Base-by-base conservation (phyloP, 257 asterid species). In the Scutellaria minor region DNA sequence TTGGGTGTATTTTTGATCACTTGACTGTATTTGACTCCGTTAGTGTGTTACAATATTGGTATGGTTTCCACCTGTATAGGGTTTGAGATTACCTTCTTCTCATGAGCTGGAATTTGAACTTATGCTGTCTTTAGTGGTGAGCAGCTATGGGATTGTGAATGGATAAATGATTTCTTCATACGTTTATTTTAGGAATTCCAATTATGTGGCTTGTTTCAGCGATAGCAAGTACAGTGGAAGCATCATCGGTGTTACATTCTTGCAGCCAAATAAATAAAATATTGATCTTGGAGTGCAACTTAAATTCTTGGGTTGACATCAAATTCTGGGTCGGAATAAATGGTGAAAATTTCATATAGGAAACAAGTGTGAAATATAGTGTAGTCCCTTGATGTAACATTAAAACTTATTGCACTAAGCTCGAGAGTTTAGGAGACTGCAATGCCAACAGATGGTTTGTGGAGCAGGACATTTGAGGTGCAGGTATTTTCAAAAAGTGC, bases 201-300 rank as follows among this genome's bases (percentile, higher is more conserved):
- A 44, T 22, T n/a, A 12, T n/a, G 57, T 69, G 53, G 35, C 75
- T 24, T 35, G 6, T 71, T 47, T 6, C 31, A 9, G 18, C 27
- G 45, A 58, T 35, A 60, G 68, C 61, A 47, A 39, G 20, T 9
- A 15, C 57, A 40, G 13, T 11, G 24, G 74, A 69, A 68, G 48
- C 27, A 52, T 39, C 46, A 1, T 9, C 15, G 3, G 5, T 31
- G 37, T 31, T 4, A 37, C n/a, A 10, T 15, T 45, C 55, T 45
- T 44, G 55, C 69, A 20, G 15, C 20, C 13, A 1, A 18, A 64
- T 22, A 22, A 10, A 20, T 18, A 63, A n/a, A 6, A 51, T 51
- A n/a, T 51, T 48, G 2, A 50, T 52, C 31, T 55, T 56, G 8
- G 41, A 27, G 15, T 56, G 44, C 64, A 51, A 37, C 61, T 15